Evolutionary conservation across 805 yeast genomes (phyloP), one percentile per base, ranked within the genome.

Genomic region (Wickerhamomyces silvicola): DNA sequence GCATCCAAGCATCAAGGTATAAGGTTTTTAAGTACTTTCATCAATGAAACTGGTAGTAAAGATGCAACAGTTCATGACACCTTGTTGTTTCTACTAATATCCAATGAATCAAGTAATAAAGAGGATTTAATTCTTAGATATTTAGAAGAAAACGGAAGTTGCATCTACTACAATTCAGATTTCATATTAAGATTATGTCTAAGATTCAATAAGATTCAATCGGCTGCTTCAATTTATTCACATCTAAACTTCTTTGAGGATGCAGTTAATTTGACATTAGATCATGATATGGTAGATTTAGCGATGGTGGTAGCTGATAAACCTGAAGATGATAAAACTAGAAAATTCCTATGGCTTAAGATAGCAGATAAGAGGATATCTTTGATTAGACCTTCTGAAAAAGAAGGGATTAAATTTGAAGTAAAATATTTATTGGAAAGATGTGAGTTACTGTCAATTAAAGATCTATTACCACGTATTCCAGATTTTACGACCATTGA

Each of bases 401-500:
- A 62, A 50, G 45, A 55, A 28, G 41, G 45, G 27, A 42, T 58
- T 10, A 41, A 45, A 18, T 24, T 31, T 6, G 54, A 54, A 37
- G 55, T 57, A 22, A 59, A 41, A 37, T 71, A 46, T 37, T 57
- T 60, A 32, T 52, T 56, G 35, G 64, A 60, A 12, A 70, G 69
- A 15, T 64, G 74, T 41, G 72, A 66, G 11, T 46, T 71, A 10
- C 52, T 83, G 14, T 70, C 78, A 4, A 77, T 92, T 27, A 87
- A 83, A 40, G 97, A 92, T 47, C 50, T 92, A 24, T 58, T 92
- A 31, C 94, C 94, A 2, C 60, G 85, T 20, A 79, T 92, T 42
- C 95, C 97, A 0, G 88, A 86, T 44, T 75, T 83, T 36, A 72
- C 83, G 0, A 76, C 84, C 18, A 78, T 92, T 30, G 92, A 84